phyloP scores from a whole-genome alignment of 73 alveolate species.

The Stentor coeruleus region DNA sequence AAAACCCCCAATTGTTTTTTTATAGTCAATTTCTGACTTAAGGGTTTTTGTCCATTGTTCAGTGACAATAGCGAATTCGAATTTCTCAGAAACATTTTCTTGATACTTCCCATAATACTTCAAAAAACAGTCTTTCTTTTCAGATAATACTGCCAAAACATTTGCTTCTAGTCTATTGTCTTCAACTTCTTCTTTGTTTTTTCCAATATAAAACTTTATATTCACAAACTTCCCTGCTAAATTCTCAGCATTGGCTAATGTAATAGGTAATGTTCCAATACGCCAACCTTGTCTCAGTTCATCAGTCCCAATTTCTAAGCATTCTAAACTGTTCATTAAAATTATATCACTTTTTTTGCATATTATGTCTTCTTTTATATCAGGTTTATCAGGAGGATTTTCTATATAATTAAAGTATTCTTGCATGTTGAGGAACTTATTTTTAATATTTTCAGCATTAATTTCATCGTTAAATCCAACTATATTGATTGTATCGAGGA shows the following conservation, averaged over 20 bases:
- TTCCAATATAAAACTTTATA: not conserved
- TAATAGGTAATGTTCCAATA: too few species aligned
- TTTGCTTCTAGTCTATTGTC: not conserved
- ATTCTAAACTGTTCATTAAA: too few species aligned
- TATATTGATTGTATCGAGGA: not conserved
- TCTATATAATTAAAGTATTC: not conserved
- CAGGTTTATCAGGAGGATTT: too few species aligned
- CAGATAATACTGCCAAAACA: not conserved
- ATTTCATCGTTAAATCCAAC: not conserved
- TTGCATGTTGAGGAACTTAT: too few species aligned
- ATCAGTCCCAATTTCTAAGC: too few species aligned
- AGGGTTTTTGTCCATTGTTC: not conserved
- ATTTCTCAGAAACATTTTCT: not conserved
- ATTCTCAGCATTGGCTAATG: too few species aligned
- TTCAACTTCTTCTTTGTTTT: not conserved
- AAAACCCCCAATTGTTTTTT: too few species aligned
- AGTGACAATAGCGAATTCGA: not conserved
- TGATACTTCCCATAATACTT: not conserved
- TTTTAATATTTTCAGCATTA: too few species aligned
- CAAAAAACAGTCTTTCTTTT: not conserved
- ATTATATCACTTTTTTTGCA: too few species aligned
- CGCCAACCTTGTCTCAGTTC: too few species aligned
- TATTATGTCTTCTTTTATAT: too few species aligned
- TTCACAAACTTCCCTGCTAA: too few species aligned
- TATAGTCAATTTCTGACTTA: not conserved